A percentile compares a stretch with the other conserved stretches of the same genome.
Evolutionary conservation across 257 asterid genomes (phyloP).

Genomic region (Gentiana straminea): DNA sequence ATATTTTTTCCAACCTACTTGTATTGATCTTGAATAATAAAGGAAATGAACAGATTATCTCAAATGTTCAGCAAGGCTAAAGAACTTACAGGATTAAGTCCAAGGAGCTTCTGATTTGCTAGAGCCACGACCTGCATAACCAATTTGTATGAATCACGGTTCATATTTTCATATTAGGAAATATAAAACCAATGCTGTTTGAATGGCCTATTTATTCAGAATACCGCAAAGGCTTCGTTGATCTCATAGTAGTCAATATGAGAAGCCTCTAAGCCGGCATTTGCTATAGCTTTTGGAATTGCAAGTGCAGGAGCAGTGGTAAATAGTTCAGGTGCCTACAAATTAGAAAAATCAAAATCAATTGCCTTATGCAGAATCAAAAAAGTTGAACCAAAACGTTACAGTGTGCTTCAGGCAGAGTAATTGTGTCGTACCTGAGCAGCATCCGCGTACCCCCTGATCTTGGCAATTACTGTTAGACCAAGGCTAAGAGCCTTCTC

Average conservation of each 20-base stretch:
- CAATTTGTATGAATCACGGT: background rate
- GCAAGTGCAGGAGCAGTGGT: slow-evolving; percentile 96
- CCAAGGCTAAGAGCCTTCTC: slow-evolving; percentile 77
- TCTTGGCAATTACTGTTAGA: slow-evolving; percentile 72
- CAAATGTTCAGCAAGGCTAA: background rate
- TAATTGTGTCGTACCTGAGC: slow-evolving; percentile 51
- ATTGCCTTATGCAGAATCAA: background rate
- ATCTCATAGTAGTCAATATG: slow-evolving; percentile 84
- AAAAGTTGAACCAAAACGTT: background rate
- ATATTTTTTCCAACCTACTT: background rate
- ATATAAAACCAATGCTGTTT: background rate
- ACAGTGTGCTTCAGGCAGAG: background rate
- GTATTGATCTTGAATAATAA: background rate
- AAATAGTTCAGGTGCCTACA: slow-evolving; percentile 92
- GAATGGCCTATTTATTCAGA: slow-evolving; percentile 10
- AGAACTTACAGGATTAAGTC: slow-evolving; percentile 60
- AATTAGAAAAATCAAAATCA: background rate
- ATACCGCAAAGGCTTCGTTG: slow-evolving; percentile 95
- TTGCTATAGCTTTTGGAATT: slow-evolving; percentile 84
- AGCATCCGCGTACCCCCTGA: slow-evolving; percentile 92
- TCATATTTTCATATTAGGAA: background rate
- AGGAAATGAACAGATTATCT: background rate
- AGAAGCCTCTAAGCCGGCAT: slow-evolving; percentile 78
- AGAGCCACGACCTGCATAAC: slow-evolving; percentile 86
- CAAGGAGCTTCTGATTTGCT: slow-evolving; percentile 85